A percentile compares a stretch with the other conserved stretches of the same genome.
These are phyloP conservation scores for Backusella westeae DNA, from an alignment of 192 early-diverging fungal species.

Conservation along the genomic window DNA sequence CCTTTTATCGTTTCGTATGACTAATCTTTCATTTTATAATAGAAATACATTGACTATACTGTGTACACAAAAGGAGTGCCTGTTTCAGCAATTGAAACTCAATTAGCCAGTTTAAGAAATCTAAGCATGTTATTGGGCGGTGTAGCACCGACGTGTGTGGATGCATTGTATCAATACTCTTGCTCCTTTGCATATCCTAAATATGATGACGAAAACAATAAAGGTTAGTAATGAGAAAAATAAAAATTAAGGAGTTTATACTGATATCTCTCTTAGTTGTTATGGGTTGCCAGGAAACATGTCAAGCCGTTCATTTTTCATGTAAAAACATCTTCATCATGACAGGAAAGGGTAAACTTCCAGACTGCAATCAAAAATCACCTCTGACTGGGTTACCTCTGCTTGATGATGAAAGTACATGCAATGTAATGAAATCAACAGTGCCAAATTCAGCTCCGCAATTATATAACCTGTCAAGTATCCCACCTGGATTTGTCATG, in stretches of 20 bases:
- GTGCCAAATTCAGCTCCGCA: neutral
- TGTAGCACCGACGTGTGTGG: conserved; percentile 17
- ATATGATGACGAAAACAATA: conserved; percentile 9
- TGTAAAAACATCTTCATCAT: conserved; percentile 6
- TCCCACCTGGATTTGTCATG: conserved; percentile 14
- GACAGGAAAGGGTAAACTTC: conserved; percentile 2
- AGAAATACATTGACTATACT: neutral
- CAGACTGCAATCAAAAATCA: neutral
- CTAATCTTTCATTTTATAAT: neutral
- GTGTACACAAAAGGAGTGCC: neutral
- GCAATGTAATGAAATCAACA: neutral
- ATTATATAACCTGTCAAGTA: conserved; percentile 22
- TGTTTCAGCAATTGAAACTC: neutral
- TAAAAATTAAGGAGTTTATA: neutral
- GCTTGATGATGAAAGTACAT: neutral
- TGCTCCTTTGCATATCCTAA: conserved; percentile 37
- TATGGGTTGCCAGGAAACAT: neutral
- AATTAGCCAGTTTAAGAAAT: conserved; percentile 5
- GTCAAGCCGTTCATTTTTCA: neutral
- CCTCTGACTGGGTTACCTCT: neutral
- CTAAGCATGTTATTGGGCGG: neutral
- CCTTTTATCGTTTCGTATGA: neutral
- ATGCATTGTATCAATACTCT: conserved; percentile 28
- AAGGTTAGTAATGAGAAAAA: neutral
- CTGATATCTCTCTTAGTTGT: neutral